These are phyloP conservation scores for Fibroporia radiculosa DNA, from an alignment of 768 basidiomycete species.

Conservation along the genomic window DNA sequence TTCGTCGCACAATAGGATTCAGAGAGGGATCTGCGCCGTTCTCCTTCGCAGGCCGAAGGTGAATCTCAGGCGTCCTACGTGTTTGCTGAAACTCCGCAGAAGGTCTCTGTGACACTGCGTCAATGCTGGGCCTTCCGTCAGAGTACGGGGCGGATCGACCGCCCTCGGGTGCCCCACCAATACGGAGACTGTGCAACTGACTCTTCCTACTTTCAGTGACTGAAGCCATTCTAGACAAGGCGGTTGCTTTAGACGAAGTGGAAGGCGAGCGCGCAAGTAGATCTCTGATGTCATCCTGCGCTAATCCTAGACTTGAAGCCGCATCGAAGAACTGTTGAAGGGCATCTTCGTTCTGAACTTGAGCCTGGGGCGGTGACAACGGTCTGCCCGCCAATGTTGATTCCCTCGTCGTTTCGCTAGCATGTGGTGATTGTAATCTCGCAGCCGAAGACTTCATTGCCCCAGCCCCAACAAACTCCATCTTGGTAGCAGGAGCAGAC, in stretches of 20 bases:
- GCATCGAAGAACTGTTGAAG: constrained; percentile 72
- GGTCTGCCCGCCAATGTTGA: too few species aligned
- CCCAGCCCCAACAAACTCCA: constrained; percentile 11
- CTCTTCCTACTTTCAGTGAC: constrained; percentile 23
- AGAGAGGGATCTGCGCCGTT: constrained; percentile 9
- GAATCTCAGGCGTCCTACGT: constrained; percentile 11
- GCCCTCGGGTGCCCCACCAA: constrained; percentile 7
- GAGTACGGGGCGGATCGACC: constrained; percentile 10
- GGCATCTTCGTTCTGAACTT: constrained; percentile 46
- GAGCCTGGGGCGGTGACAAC: too few species aligned
- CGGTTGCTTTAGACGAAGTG: constrained; percentile 46
- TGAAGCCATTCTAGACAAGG: constrained; percentile 38
- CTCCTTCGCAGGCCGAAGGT: constrained; percentile 6
- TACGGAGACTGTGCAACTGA: constrained; percentile 12
- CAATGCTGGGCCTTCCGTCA: constrained; percentile 22
- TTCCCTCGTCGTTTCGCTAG: too few species aligned
- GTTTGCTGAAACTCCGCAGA: constrained; percentile 6
- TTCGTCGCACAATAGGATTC: constrained; percentile 63
- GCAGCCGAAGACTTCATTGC: too few species aligned
- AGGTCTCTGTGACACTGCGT: constrained; percentile 26
- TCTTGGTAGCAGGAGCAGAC: constrained; percentile 20
- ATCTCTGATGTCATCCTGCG: constrained; percentile 63
- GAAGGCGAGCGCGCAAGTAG: constrained; percentile 67
- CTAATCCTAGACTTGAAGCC: constrained; percentile 66
- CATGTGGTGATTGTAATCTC: too few species aligned